A percentile compares a stretch with the other conserved stretches of the same genome.
These are phyloP conservation scores for Podospora didyma DNA, from an alignment of 495 filamentous ascomycete genomes.

Conservation along the genomic window DNA sequence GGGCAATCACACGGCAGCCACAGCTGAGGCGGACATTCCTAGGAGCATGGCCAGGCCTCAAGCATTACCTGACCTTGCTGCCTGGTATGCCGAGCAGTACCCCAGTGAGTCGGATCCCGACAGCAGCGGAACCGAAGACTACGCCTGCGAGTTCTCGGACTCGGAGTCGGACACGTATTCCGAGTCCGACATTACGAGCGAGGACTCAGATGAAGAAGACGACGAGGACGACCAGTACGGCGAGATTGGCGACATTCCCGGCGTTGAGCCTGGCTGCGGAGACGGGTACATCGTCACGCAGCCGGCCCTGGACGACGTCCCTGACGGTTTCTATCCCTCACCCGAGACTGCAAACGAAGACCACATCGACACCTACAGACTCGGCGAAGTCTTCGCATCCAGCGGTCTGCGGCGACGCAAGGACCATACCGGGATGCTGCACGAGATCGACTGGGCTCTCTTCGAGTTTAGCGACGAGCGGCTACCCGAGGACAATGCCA, in stretches of 20 bases:
- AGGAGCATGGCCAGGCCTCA: conserved; percentile 24
- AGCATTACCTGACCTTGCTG: conserved; percentile 19
- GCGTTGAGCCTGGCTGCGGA: conserved; percentile 69
- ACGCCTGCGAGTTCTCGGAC: conserved; percentile 50
- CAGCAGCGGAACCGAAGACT: conserved; percentile 38
- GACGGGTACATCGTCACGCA: conserved; percentile 74
- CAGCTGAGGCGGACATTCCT: conserved; percentile 21
- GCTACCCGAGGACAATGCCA: conserved; percentile 64
- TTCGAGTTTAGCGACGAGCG: conserved; percentile 74
- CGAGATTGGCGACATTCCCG: conserved; percentile 80
- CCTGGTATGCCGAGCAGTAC: conserved; percentile 31
- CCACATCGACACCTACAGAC: conserved; percentile 63
- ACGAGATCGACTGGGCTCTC: conserved; percentile 95
- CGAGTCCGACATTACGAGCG: conserved; percentile 43
- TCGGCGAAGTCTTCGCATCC: conserved; percentile 84
- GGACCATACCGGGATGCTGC: conserved; percentile 57
- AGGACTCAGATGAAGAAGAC: conserved; percentile 34
- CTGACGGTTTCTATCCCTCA: conserved; percentile 69
- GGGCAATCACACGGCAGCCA: conserved; percentile 38
- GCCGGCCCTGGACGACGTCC: conserved; percentile 81
- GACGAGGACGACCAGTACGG: conserved; percentile 37
- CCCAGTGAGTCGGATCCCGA: conserved; percentile 32
- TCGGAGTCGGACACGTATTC: conserved; percentile 49
- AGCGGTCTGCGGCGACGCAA: conserved; percentile 75
- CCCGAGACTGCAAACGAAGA: conserved; percentile 54